Conservation (phyloP, 495 filamentous ascomycete species). For the Parathielavia appendiculata region DNA sequence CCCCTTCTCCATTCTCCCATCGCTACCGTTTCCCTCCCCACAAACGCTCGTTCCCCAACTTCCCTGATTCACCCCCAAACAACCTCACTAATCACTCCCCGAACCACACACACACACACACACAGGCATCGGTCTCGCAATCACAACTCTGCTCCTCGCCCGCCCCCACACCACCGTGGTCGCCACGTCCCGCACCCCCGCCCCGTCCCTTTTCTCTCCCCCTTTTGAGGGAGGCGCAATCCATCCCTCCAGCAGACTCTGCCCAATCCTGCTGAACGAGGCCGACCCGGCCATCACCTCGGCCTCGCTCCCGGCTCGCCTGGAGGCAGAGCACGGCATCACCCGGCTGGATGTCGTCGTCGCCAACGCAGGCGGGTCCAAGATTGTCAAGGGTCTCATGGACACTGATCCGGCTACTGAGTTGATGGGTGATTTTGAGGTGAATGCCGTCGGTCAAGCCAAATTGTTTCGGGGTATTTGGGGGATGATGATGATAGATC, state of each 20-base stretch:
- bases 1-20: not conserved
- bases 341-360: slow-evolving; percentile 46
- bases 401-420: slow-evolving; percentile 14
- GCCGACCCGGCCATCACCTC: slow-evolving; percentile 26
- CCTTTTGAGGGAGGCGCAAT: slow-evolving; percentile 21
- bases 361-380: slow-evolving; percentile 44
- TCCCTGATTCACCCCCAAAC: not conserved
- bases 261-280: slow-evolving; percentile 32
- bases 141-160: slow-evolving; percentile 36
- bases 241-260: slow-evolving; percentile 33
- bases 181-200: slow-evolving; percentile 40
- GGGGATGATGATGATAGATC: slow-evolving; percentile 30
- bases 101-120: slow-evolving; percentile 6
- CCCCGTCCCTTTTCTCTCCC: slow-evolving; percentile 20
- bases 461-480: slow-evolving; percentile 29
- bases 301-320: slow-evolving; percentile 25
- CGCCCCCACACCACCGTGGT: slow-evolving; percentile 47
- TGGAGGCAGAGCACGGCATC: slow-evolving; percentile 26
- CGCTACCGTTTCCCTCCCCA: not conserved
- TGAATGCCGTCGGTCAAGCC: slow-evolving; percentile 32
- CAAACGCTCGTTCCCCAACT: not conserved
- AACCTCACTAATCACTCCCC: slow-evolving; percentile 1
- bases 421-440: slow-evolving; percentile 23
- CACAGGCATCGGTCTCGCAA: slow-evolving; percentile 44
- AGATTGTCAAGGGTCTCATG: slow-evolving; percentile 20